Conservation (phyloP, 352 stramenopile species). For the Pythium volutum region DNA sequence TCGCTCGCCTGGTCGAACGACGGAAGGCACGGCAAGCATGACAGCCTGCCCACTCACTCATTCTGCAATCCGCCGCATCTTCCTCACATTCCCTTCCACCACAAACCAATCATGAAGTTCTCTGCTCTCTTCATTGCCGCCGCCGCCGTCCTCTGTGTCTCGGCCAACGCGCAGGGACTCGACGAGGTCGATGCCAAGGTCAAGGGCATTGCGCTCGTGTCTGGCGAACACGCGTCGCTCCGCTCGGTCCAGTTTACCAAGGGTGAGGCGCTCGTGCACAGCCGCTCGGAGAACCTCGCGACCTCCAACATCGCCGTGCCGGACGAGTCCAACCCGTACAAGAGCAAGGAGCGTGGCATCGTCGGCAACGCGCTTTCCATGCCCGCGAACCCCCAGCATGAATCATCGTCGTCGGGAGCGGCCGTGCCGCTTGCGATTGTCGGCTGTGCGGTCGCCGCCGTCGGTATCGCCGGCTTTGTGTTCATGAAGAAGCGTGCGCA, state of each 20-base stretch:
- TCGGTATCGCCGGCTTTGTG: constrained; percentile 37
- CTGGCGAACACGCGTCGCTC: constrained; percentile 3
- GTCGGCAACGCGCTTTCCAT: constrained; percentile 28
- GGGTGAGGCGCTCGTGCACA: constrained; percentile 23
- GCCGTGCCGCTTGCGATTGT: constrained; percentile 31
- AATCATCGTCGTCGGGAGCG: constrained; percentile 8
- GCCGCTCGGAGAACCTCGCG: constrained; percentile 21
- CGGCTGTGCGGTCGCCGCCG: constrained; percentile 40
- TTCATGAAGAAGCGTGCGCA: constrained; percentile 43
- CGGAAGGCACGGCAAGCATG: neutral
- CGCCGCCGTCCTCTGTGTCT: constrained; percentile 24
- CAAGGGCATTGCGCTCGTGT: constrained; percentile 19
- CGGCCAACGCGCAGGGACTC: constrained; percentile 15
- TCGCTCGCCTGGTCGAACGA: no score
- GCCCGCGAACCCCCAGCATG: constrained; percentile 2
- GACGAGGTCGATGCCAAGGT: neutral
- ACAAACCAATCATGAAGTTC: constrained; percentile 38
- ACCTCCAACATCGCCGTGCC: constrained; percentile 21
- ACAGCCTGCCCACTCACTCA: constrained; percentile 11
- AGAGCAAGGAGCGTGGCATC: constrained; percentile 13
- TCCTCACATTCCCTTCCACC: neutral
- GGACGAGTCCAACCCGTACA: constrained; percentile 21
- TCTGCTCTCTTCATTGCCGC: constrained; percentile 32
- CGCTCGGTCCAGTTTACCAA: constrained; percentile 12
- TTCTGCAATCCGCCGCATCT: constrained; percentile 13